Evolutionary conservation across 148 eudicot species (phyloP), one percentile per base, ranked within the genome.

Genomic region (Silene conica): DNA sequence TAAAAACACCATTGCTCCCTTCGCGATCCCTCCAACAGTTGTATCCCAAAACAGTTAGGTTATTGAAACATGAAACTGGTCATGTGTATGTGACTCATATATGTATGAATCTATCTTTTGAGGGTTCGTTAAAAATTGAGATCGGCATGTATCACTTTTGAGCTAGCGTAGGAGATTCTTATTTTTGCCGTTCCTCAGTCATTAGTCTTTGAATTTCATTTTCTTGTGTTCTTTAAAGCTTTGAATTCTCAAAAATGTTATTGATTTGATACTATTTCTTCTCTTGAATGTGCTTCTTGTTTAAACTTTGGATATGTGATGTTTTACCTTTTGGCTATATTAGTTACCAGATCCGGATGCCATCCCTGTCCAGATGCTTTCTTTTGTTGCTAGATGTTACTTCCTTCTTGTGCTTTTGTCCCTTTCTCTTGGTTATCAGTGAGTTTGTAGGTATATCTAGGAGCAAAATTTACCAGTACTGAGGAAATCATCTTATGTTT

Each of bases 321-420:
- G 50, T 41, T 52, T 0, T 62, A 18, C 54, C 50, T 69, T 67
- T 54, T 41, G n/a, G 57, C 58, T 22, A n/a, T 70, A 25, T 10
- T 57, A 63, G 66, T 59, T 41, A 31, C 76, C 57, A 61, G 73
- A 63, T 69, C 5, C 52, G 2, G 57, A 69, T 62, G 74, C 52
- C 23, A 26, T 65, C 63, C 46, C 59, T 26, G 41, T 18, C n/a
- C 45, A 63, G 45, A 43, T 63, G 71, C 67, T 52, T 63, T 15
- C n/a, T 52, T 69, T 6, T 61, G 66, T 69, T 55, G 25, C 65
- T 21, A n/a, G 34, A 70, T 70, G 60, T 75, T 74, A 71, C 79
- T 70, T 80, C 31, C 48, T 28, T 59, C 75, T 46, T 70, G 1
- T 70, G 19, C 68, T 13, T 73, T 75, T 52, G 68, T 75, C 58